Evolutionary conservation across 1,284 basidiomycete species (phyloP).

Genomic region (Wolfiporia cocos): DNA sequence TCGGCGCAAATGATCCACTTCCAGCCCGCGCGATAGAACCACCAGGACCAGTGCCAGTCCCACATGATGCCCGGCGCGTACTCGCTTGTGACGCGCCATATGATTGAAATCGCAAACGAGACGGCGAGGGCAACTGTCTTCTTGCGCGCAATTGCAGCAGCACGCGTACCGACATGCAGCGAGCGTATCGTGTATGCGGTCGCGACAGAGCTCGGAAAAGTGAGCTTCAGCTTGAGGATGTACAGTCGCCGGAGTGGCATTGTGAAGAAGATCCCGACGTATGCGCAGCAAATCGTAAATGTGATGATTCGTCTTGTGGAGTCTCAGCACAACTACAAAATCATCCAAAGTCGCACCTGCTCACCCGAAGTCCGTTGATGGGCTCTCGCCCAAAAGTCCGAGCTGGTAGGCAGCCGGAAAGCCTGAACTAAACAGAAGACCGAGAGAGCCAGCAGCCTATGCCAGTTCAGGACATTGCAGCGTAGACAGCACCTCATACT

Average conservation of each 20-base stretch:
- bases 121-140: conserved; percentile 48
- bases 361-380: conserved; percentile 8
- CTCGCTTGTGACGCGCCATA: conserved; percentile 12
- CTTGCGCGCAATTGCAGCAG: conserved; percentile 43
- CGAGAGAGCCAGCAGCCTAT: conserved; percentile 9
- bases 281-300: conserved; percentile 37
- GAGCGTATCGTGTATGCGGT: conserved; percentile 61
- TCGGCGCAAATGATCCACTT: conserved; percentile 20
- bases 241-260: conserved; percentile 40
- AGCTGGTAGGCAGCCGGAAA: conserved; percentile 12
- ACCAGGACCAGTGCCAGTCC: conserved; percentile 18
- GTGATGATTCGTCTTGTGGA: conserved; percentile 7
- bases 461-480: too few species aligned
- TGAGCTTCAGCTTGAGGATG: conserved; percentile 45
- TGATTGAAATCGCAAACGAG: conserved; percentile 42
- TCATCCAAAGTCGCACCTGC: too few species aligned
- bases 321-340: neutral
- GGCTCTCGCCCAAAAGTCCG: conserved; percentile 6
- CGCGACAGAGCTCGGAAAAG: conserved; percentile 62
- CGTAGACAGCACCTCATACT: neutral
- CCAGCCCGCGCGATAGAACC: conserved; percentile 22
- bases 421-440: conserved; percentile 9
- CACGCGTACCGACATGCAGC: conserved; percentile 44
- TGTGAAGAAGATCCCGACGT: conserved; percentile 62
- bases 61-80: conserved; percentile 11